phyloP scores from a whole-genome alignment of 768 basidiomycete species.

The Russula compacta region DNA sequence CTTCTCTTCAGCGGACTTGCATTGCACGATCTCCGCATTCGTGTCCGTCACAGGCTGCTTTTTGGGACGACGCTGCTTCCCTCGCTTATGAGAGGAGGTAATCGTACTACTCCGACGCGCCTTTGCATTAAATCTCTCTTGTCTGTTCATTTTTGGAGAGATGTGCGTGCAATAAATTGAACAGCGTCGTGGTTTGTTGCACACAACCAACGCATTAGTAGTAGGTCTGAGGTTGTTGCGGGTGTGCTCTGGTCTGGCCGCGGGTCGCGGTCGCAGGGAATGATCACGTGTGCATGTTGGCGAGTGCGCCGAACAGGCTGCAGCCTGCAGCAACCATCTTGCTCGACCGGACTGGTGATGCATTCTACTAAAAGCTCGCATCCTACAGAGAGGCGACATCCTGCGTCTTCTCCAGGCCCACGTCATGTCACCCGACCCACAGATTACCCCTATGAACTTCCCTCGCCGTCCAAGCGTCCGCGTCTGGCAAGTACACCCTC shows the following conservation, averaged over 20 bases:
- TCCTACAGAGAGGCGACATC: slow-evolving; percentile 3
- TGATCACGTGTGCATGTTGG: neutral
- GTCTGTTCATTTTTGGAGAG: slow-evolving; percentile 5
- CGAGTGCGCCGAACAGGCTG: no score
- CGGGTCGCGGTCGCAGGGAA: no score
- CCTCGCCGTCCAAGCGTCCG: slow-evolving; percentile 41
- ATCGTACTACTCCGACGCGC: slow-evolving; percentile 51
- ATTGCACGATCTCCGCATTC: slow-evolving; percentile 22
- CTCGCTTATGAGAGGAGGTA: slow-evolving; percentile 54
- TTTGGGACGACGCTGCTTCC: slow-evolving; percentile 25
- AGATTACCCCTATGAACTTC: slow-evolving; percentile 20
- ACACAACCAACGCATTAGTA: no score
- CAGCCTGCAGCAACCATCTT: neutral
- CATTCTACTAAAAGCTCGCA: neutral
- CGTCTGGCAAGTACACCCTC: slow-evolving; percentile 41
- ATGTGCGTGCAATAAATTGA: neutral
- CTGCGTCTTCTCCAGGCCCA: slow-evolving; percentile 41
- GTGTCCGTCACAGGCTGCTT: slow-evolving; percentile 8
- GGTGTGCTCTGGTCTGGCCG: no score
- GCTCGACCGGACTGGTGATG: slow-evolving; percentile 6
- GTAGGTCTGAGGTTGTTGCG: no score
- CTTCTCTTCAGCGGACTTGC: slow-evolving; percentile 25
- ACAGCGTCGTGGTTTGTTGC: no score
- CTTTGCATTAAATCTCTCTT: slow-evolving; percentile 48
- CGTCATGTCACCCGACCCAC: slow-evolving; percentile 23